Evolutionary conservation across 495 filamentous ascomycete species (phyloP).

Genomic region (Aspergillus kassunensis): DNA sequence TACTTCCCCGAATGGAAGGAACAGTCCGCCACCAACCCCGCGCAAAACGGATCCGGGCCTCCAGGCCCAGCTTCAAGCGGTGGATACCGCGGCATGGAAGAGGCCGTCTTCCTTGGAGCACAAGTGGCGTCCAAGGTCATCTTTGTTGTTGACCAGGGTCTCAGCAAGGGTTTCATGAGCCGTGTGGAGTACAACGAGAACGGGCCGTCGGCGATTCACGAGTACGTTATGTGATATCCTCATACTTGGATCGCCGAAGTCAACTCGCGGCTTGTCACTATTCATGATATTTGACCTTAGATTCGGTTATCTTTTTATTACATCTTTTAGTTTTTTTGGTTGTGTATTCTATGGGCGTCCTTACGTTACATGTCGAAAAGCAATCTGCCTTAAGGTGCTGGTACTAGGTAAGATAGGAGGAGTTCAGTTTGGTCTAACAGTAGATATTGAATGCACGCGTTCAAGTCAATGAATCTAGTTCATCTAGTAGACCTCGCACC

Average conservation of each 20-base stretch:
- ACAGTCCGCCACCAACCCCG: conserved; percentile 48
- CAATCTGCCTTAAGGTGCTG: conserved; percentile 14
- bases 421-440: conserved; percentile 19
- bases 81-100: conserved; percentile 51
- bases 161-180: conserved; percentile 68
- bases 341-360: conserved; percentile 23
- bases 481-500: no score
- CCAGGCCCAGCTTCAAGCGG: conserved; percentile 20
- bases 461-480: neutral
- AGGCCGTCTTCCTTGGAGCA: conserved; percentile 75
- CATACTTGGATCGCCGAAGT: neutral
- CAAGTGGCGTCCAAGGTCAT: conserved; percentile 73
- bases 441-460: conserved; percentile 9
- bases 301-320: neutral
- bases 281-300: conserved; percentile 1
- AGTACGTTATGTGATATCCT: conserved; percentile 34
- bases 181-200: conserved; percentile 75
- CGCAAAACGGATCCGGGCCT: conserved; percentile 20
- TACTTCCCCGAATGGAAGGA: conserved; percentile 96
- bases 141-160: conserved; percentile 67
- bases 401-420: conserved; percentile 20
- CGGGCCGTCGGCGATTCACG: conserved; percentile 67
- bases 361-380: conserved; percentile 19
- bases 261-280: neutral
- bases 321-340: conserved; percentile 15